phyloP scores from a whole-genome alignment of 148 eudicot genomes.

The Chenopodium berlandieri region DNA sequence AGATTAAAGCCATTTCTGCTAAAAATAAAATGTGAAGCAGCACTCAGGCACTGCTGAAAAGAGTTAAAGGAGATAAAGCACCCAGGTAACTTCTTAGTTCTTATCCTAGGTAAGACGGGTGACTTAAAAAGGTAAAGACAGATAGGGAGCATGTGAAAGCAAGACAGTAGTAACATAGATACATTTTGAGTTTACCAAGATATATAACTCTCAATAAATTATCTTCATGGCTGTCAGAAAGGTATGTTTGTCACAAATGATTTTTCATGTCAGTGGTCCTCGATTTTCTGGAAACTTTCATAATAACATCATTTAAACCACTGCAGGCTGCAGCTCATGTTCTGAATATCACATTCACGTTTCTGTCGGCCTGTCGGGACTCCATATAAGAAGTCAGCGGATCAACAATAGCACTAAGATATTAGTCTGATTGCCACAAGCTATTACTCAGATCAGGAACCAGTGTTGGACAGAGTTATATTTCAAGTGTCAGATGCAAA shows the following conservation, averaged over 20 bases:
- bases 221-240: slow-evolving; percentile 14
- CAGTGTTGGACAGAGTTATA: not conserved
- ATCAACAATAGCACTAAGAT: not conserved
- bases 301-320: not conserved
- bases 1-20: not conserved
- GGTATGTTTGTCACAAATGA: not conserved
- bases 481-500: not conserved
- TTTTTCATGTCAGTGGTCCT: slow-evolving; percentile 10
- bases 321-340: slow-evolving; percentile 12
- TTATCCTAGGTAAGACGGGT: not conserved
- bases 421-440: slow-evolving; percentile 8
- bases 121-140: not conserved
- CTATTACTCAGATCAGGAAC: not conserved
- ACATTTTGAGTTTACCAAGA: slow-evolving; percentile 4
- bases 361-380: not conserved
- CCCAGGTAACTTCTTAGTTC: not conserved
- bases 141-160: not conserved
- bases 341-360: not conserved
- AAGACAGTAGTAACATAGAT: not conserved
- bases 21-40: not conserved
- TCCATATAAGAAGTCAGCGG: not conserved
- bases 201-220: slow-evolving; percentile 5
- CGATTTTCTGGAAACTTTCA: not conserved
- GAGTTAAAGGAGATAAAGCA: not conserved
- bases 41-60: not conserved